Evolutionary conservation across 257 asterid species (phyloP), one percentile per base, ranked within the genome.

Genomic region (Marsdenia floribunda): DNA sequence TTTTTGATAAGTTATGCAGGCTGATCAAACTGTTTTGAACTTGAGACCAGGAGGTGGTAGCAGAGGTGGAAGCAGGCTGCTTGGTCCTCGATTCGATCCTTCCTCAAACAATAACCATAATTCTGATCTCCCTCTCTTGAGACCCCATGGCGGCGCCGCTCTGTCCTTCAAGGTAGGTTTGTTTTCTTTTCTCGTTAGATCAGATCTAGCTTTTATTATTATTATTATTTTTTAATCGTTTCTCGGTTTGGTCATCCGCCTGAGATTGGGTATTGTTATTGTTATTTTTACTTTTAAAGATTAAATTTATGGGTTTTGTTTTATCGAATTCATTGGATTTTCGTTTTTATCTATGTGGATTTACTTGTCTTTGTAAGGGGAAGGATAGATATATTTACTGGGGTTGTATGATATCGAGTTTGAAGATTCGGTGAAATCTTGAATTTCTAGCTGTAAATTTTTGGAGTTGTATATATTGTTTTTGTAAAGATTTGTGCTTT

Each of bases 41-140:
- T 83, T 86, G 79, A 75, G 90, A 82, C 90, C 90, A 66, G 90
- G 90, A 47, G 90, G 88, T 70, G 89, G 89, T 14, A 52, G 81
- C 77, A 79, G 85, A 47, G 80, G 83, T 50, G 80, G 82, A 57
- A 78, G 82, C 80, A 78, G 85, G 78, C 70, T 81, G 74, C 75
- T 80, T 68, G 87, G 83, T 21, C 85, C 85, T 73, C 85, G 89
- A 72, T 83, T 83, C 15, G 83, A 79, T 13, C n/a, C 84, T 77
- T 78, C 82, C 6, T 68, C 81, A 24, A 53, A 59, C 15, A 66
- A 55, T 49, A 75, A 64, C 16, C 26, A n/a, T 21, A 80, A 77
- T 82, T 79, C 84, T 57, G 89, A 83, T 79, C 82, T 74, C 38
- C 74, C 75, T 38, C 63, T 61, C 46, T 66, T 81, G 67, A 84